Evolutionary conservation across 2,329 filamentous ascomycete species (phyloP), one percentile per base, ranked within the genome.

Genomic region (Aquanectria penicillioides): DNA sequence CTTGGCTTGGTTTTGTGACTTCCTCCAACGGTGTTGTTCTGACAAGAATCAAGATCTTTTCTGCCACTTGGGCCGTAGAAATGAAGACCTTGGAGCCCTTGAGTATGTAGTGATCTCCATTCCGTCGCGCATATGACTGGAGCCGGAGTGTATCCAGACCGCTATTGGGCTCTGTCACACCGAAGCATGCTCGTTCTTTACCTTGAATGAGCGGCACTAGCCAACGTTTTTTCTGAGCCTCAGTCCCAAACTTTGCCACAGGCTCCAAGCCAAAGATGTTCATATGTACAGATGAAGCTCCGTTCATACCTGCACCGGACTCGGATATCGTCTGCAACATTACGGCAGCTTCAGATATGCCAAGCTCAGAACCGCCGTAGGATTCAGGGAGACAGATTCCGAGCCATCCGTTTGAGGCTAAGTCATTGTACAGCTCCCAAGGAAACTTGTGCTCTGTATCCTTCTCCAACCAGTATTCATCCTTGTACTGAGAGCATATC

Each of bases 101-200:
- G 13, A 63, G 37, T 1, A 23, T 11, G 20, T 63, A 63, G 37
- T 20, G 7, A 11, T 57, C 48, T 0, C 52, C 38, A 3, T 57
- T 5, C 6, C 48, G 18, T 1, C 11, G 9, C 1, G 60, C 57
- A 5, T 22, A 33, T 3, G 60, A 60, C 36, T 57, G 52, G 2
- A 60, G 37, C 4, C 53, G 43, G 2, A 60, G 25, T 9, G 60
- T 60, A 20, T 63, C 57, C n/a, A 62, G 33, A 4, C 57, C 56
- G 0, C 90, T 88, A 63, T 93, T 89, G 0, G 91, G 91, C 72
- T 94, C 92, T n/a, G 91, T 62, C 3, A 62, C 60, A 4, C 51
- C 60, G 18, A 62, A 59, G 47, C 57, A 63, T 1, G 52, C 52
- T 9, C 60, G 58, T 25, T 57, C 41, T 20, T 57, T 48, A 12